These are phyloP conservation scores for Turritis glabra DNA, from an alignment of 345 rosid genomes.

Conservation along the genomic window DNA sequence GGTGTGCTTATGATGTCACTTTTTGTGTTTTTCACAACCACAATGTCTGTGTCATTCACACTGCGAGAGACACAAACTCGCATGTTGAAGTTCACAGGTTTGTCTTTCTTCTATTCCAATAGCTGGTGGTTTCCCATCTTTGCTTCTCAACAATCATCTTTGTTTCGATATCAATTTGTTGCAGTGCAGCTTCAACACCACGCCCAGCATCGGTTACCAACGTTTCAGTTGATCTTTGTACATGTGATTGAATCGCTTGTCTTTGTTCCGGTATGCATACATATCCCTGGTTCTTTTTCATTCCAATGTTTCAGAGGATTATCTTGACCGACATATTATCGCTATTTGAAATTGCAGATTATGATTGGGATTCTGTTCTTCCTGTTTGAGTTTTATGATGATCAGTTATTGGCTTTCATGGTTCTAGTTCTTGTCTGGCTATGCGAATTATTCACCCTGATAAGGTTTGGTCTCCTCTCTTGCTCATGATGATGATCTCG, in stretches of 20 bases:
- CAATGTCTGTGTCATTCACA: constrained; percentile 99
- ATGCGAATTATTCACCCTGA: constrained; percentile 91
- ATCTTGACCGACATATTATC: constrained; percentile 1
- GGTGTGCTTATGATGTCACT: constrained; percentile 99
- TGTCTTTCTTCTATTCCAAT: constrained; percentile 24
- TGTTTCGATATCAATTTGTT: constrained; percentile 43
- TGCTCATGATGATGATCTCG: neutral
- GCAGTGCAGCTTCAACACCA: constrained; percentile 99
- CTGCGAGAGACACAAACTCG: constrained; percentile 98
- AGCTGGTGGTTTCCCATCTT: constrained; percentile 8
- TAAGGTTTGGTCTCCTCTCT: constrained; percentile 63
- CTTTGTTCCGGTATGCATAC: constrained; percentile 82
- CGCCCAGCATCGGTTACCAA: constrained; percentile 94
- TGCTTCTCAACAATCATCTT: constrained; percentile 30
- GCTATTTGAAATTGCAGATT: constrained; percentile 63
- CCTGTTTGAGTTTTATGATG: constrained; percentile 94
- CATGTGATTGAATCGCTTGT: constrained; percentile 97
- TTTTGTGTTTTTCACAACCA: constrained; percentile 95
- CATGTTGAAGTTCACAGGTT: constrained; percentile 96
- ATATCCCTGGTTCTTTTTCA: neutral
- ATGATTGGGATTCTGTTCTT: constrained; percentile 98
- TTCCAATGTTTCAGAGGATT: constrained; percentile 4
- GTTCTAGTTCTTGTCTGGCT: constrained; percentile 97
- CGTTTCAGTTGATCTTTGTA: constrained; percentile 97
- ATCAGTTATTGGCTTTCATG: constrained; percentile 99